Conservation (phyloP, 2,329 filamentous ascomycete genomes). For the Aspergillus fumigatiaffinis region DNA sequence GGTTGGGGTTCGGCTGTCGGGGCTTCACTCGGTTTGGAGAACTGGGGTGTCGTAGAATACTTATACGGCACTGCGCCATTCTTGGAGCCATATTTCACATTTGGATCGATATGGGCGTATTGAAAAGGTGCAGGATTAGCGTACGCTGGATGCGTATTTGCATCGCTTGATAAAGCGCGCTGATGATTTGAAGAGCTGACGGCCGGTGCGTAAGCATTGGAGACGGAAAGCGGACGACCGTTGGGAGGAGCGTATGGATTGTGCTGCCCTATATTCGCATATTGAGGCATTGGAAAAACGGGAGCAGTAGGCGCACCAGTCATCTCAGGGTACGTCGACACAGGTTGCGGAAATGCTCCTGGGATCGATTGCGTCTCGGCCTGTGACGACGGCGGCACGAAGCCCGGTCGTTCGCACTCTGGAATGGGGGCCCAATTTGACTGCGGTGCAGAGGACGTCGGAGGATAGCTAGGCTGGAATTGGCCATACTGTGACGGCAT, state of each 20-base stretch:
- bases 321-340: constrained; percentile 19
- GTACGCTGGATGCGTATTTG: constrained; percentile 21
- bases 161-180: constrained; percentile 27
- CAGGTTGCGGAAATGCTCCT: constrained; percentile 26
- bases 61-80: constrained; percentile 19
- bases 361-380: constrained; percentile 23
- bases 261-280: constrained; percentile 22
- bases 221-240: constrained; percentile 9
- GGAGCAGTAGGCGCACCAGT: constrained; percentile 17
- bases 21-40: constrained; percentile 13
- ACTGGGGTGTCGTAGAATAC: constrained; percentile 24
- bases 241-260: constrained; percentile 19
- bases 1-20: constrained; percentile 8
- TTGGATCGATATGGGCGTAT: constrained; percentile 38
- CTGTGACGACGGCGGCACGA: constrained; percentile 37
- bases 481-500: constrained; percentile 21
- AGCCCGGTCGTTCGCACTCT: constrained; percentile 39
- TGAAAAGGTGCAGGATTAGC: constrained; percentile 32
- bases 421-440: constrained; percentile 38
- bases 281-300: constrained; percentile 29
- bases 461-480: constrained; percentile 14
- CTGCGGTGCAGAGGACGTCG: constrained; percentile 13
- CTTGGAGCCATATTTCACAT: constrained; percentile 38
- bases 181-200: constrained; percentile 25
- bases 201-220: constrained; percentile 10